Evolutionary conservation across 202 grass and related monocot species (phyloP), one percentile per base, ranked within the genome.

Genomic region (Sporobolus alterniflorus): DNA sequence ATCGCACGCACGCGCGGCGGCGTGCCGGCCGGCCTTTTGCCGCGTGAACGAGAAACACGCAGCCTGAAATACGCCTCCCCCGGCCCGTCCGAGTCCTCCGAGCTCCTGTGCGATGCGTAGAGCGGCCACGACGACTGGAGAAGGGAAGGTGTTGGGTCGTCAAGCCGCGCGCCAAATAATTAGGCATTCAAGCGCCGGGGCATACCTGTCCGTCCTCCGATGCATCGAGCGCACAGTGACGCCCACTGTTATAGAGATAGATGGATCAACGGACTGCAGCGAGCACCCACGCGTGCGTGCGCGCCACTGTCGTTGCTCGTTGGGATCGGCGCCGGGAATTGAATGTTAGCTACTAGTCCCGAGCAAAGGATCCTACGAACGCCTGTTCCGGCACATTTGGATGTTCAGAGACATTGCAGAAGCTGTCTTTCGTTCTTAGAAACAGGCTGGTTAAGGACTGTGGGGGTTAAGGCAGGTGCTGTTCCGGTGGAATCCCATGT

Each of bases 111-210:
- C 21, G 65, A 67, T 59, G 29, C 18, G 57, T 39, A 71, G 73
- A 73, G 67, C 48, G 32, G 15, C 29, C 39, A 74, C 47, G 26
- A 28, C 55, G 55, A 28, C 24, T 10, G 11, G 1, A 1, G 13
- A 6, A 14, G 28, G 8, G 28, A 31, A 42, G 79, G 86, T 82
- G 86, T 82, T 83, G 88, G 54, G 42, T 52, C 76, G 59, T 86
- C 78, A 90, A n/a, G n/a, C n/a, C n/a, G n/a, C 86, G 78, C 60
- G 65, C 43, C 61, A 73, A 90, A 90, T 90, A 86, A 90, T 90
- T 86, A 64, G 74, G 50, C 83, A 83, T 69, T 90, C 25, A 90
- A 78, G 33, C 83, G 88, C 83, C 77, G 88, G 88, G 79, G 26
- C 83, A 72, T 24, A 76, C 78, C 82, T 79, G 86, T 79, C 74